Evolutionary conservation across 2,329 filamentous ascomycete genomes (phyloP), one percentile per base, ranked within the genome.

Genomic region (Eutypella sp.): DNA sequence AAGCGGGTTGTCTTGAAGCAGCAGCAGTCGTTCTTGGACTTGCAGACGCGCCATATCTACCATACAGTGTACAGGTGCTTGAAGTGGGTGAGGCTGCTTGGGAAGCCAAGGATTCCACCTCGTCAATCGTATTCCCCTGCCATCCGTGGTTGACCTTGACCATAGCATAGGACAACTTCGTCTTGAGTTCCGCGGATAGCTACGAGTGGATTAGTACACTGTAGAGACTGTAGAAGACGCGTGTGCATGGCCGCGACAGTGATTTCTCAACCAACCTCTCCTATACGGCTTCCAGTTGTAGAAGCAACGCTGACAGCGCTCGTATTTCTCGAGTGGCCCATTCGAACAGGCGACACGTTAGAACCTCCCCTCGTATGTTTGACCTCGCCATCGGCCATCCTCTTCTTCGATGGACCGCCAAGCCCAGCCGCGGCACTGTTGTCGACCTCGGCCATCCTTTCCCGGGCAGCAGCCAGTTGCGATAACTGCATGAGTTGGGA

Each of bases 61-160:
- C 67, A 55, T 79, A 69, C 52, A 81, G 57, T 45, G 79, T 76
- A 23, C 81, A 76, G 47, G 74, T 70, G 64, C 76, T 77, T 41
- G 84, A 75, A 27, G 75, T 70, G 22, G 83, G 81, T 1, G 85
- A 88, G 18, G 74, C 78, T 47, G 76, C 77, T 44, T 85, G 82
- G 2, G 87, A 88, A 9, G 87, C 81, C 34, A 89, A 69, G 40
- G 79, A 81, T 67, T 92, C 89, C 24, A 92, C 79, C 65, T 92
- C 87, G 45, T 86, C 83, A 47, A 93, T 81, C 16, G 82, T 82
- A 52, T 85, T 82, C 41, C 84, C 78, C 67, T 95, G 87, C 85
- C 90, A 93, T 47, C 89, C 89, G 61, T 95, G 84, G 62, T 89
- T 89, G 34, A 96, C 87, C 67, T 96, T 96, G 62, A 95, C 79